A percentile compares a stretch with the other conserved stretches of the same genome.
Conservation (phyloP, 2,329 filamentous ascomycete genomes). For the Hypoxylon sp. region DNA sequence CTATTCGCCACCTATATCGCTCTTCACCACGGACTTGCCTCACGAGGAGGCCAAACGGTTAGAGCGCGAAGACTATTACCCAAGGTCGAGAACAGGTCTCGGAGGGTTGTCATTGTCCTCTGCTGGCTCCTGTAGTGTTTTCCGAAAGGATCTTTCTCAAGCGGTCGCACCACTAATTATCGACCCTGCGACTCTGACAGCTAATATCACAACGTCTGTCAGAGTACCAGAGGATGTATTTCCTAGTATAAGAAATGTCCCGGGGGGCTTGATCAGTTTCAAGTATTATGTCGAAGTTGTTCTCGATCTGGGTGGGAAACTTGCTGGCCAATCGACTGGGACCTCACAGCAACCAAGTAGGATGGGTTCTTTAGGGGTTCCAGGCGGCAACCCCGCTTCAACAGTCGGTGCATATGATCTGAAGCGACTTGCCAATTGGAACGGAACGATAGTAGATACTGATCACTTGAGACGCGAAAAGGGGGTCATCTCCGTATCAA, state of each 20-base stretch:
- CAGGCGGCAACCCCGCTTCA: conserved; percentile 50
- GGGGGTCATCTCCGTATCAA: conserved; percentile 87
- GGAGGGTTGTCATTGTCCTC: conserved; percentile 89
- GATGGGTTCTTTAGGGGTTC: conserved; percentile 57
- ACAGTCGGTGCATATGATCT: conserved; percentile 56
- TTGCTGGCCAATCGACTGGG: conserved; percentile 70
- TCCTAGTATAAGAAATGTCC: conserved; percentile 90
- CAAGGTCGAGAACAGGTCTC: conserved; percentile 87
- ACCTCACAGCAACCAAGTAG: conserved; percentile 59
- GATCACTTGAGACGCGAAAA: conserved; percentile 89
- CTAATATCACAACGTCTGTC: conserved; percentile 85
- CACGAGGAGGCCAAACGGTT: conserved; percentile 76
- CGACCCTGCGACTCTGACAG: conserved; percentile 82
- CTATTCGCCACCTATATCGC: conserved; percentile 70
- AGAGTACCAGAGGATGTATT: conserved; percentile 92
- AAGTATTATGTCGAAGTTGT: conserved; percentile 95
- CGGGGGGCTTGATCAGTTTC: conserved; percentile 95
- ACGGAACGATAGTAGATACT: conserved; percentile 85
- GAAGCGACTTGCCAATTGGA: conserved; percentile 67
- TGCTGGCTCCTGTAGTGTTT: conserved; percentile 89
- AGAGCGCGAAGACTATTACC: conserved; percentile 87
- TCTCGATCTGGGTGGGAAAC: conserved; percentile 89
- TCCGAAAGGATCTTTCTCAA: conserved; percentile 94
- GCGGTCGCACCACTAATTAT: conserved; percentile 90
- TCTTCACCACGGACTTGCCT: conserved; percentile 66